Evolutionary conservation across 73 alveolate genomes (phyloP).

Genomic region (Paramecium sonneborni): DNA sequence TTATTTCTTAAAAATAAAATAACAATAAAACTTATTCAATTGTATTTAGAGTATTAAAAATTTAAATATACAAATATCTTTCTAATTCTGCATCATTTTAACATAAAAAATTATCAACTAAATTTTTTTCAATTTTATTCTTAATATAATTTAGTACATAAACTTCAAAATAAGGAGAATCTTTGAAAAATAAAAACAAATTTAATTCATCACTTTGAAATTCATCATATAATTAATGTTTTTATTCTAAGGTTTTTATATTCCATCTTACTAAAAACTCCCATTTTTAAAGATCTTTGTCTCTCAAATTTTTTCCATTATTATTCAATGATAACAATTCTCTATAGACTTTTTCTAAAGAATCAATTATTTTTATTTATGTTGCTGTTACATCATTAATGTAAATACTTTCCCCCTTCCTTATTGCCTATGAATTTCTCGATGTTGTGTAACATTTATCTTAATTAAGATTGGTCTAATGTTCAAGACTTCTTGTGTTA

Average conservation of each 20-base stretch:
- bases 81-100: constrained; percentile 56
- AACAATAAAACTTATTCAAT: constrained; percentile 70
- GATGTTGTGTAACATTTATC: constrained; percentile 46
- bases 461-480: not conserved
- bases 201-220: constrained; percentile 77
- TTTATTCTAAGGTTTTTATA: constrained; percentile 64
- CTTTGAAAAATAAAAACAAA: constrained; percentile 77
- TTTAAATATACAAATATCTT: constrained; percentile 41
- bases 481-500: constrained; percentile 4
- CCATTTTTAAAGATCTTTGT: constrained; percentile 26
- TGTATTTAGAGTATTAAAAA: constrained; percentile 55
- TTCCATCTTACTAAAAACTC: constrained; percentile 72
- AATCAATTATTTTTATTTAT: constrained; percentile 50
- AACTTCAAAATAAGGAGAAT: constrained; percentile 69
- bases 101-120: constrained; percentile 70
- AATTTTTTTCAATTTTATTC: constrained; percentile 78
- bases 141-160: constrained; percentile 73
- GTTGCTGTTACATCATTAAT: constrained; percentile 66
- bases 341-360: not conserved
- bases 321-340: not conserved
- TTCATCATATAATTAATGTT: constrained; percentile 69
- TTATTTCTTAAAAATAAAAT: not conserved
- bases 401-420: constrained; percentile 36
- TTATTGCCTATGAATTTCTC: constrained; percentile 17
- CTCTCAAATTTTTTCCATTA: not conserved